Evolutionary conservation across 805 yeast genomes (phyloP), one percentile per base, ranked within the genome.

Genomic region (Komagataella populi): DNA sequence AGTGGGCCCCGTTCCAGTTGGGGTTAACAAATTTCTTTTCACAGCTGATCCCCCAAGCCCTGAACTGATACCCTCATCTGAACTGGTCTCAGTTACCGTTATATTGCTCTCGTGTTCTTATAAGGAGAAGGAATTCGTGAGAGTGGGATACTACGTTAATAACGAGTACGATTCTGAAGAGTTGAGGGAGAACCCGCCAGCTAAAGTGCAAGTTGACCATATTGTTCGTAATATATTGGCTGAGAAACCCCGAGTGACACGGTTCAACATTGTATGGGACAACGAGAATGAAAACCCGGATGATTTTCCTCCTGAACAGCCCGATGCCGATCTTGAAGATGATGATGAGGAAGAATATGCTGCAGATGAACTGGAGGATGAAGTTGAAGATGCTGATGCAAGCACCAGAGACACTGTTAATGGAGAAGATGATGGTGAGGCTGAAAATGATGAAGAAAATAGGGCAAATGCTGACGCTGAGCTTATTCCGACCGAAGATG

Each of bases 1-100:
- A n/a, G 99, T 93, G 3, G 99, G 99, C 0, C 99, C 99, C 0
- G 96, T 93, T 2, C 99, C 99, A 0, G 96, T 93, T 1, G 99
- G 99, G 1, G 81, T 91, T 45, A 93, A 93, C 63, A 89, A 91
- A 66, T 93, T 93, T 60, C 76, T 90, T 8, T 85, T 93, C 65
- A 80, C 87, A 17, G 97, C 98, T 0, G 98, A 95, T 60, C 96
- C 99, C 0, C 99, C 99, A 1, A 81, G 91, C 1, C 95, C 97
- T 0, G 98, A 91, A 58, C 68, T 90, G 57, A 93, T 93, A 57
- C 99, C 99, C 0, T 96, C 96, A 3, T 83, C 88, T 57, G 99
- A 93, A 64, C 74, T 93, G 55, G 97, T 93, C 12, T 81, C 91
- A 55, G 98, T 93, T 46, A 93, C 99, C 0, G 99, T 93, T 30